These are phyloP conservation scores for Didymella exigua DNA, from an alignment of 2,329 filamentous ascomycete species.

Conservation along the genomic window DNA sequence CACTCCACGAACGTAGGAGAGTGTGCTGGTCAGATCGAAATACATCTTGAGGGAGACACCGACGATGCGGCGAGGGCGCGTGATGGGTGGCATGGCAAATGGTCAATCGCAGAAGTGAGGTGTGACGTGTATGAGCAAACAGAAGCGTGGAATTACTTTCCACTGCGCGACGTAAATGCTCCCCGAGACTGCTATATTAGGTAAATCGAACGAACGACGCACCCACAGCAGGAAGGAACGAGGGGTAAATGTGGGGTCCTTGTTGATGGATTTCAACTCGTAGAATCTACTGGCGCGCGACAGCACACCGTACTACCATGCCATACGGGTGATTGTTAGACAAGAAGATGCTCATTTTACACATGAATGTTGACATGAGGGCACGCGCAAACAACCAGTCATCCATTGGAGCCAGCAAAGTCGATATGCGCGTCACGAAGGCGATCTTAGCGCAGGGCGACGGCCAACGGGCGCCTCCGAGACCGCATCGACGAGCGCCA, in stretches of 20 bases:
- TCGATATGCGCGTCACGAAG: constrained; percentile 10
- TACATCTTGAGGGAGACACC: constrained; percentile 82
- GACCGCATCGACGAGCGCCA: background rate
- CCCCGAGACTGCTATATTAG: constrained; percentile 1
- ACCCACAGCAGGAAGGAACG: background rate
- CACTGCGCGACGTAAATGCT: background rate
- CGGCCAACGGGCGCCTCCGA: constrained; percentile 17
- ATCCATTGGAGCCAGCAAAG: constrained; percentile 7
- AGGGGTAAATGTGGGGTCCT: background rate
- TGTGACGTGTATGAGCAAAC: background rate
- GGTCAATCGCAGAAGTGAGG: background rate
- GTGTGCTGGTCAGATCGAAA: constrained; percentile 70
- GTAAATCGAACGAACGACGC: background rate
- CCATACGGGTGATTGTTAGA: background rate
- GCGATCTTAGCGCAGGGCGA: constrained; percentile 21
- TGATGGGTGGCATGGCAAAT: constrained; percentile 37
- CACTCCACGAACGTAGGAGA: constrained; percentile 53
- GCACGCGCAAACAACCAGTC: background rate
- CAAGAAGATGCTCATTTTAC: background rate
- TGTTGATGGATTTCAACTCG: too few relatives aligned
- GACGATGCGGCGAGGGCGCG: constrained; percentile 64
- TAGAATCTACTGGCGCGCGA: too few relatives aligned
- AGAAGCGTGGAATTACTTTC: background rate
- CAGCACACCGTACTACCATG: background rate
- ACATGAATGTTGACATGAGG: constrained; percentile 5